Evolutionary conservation across 2,329 filamentous ascomycete genomes (phyloP), one percentile per base, ranked within the genome.

Genomic region (Thielaviopsis euricoi): DNA sequence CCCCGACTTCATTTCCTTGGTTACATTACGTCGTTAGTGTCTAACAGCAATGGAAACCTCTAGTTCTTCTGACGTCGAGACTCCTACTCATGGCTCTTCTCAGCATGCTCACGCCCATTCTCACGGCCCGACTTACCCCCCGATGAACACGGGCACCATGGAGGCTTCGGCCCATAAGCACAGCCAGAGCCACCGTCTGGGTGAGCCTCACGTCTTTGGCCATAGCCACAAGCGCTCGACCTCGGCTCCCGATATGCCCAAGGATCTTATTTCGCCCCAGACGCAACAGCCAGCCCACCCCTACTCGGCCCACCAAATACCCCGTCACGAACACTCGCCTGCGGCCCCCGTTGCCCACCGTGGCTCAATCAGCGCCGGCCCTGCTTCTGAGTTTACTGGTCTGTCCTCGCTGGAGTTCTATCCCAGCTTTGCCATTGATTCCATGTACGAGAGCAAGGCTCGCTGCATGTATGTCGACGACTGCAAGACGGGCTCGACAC

Each of bases 401-500:
- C 43, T 60, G 2, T 57, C 55, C 7, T 60, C 58, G 19, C 46
- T 60, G 40, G 58, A 60, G 50, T 60, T 57, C 23, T 60, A 60
- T 26, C 58, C 58, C 15, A 57, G 54, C 54, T 60, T 57, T 54
- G 58, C 58, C 17, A 52, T 60, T 40, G 58, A 60, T 46, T 60
- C 58, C 12, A 60, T 60, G 55, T 60, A 60, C 15, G 58, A 60
- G 25, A 52, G 54, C 21, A 60, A 60, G 55, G 55, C 59, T 21
- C 55, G 57, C 52, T 57, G 61, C 55, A 59, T 61, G 57, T 59
- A 61, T 22, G 61, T 61, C 21, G 59, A 61, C 1, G 72, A 78
- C 61, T 85, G 82, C 65, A 74, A 78, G 52, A 83, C 80, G 0
- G 75, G 75, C 3, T 81, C 80, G 5, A 75, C 79, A 58, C 76